phyloP scores from a whole-genome alignment of 78 protist genomes.

The Dictyostelium purpureum region DNA sequence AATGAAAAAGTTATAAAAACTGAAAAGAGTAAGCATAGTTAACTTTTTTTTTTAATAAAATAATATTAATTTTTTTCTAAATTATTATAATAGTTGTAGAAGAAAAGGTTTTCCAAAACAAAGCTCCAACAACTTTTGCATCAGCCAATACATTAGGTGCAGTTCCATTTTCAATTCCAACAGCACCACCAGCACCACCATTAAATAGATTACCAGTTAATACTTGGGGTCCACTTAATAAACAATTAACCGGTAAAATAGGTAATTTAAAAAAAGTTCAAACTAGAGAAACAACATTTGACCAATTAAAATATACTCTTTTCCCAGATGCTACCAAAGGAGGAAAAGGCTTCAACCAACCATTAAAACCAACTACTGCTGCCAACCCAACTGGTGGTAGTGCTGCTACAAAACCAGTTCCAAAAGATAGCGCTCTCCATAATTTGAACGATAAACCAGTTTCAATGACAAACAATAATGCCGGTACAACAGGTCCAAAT shows the following conservation, averaged over 20 bases:
- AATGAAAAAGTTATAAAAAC: constrained; percentile 21
- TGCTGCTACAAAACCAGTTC: neutral
- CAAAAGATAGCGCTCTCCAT: too few relatives aligned
- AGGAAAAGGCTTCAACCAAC: neutral
- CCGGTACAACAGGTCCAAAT: too few relatives aligned
- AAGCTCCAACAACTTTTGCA: neutral
- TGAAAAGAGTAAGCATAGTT: constrained; percentile 1
- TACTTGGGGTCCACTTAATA: neutral
- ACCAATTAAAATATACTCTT: too few relatives aligned
- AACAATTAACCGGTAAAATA: neutral
- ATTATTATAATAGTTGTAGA: neutral
- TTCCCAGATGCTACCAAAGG: neutral
- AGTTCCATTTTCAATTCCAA: constrained; percentile 3
- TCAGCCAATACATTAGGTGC: neutral
- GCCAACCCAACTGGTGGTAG: neutral
- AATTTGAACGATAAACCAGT: too few relatives aligned
- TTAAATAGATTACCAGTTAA: neutral
- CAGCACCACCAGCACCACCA: constrained; percentile 20
- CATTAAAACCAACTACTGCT: neutral
- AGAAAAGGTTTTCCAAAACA: neutral
- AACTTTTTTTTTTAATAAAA: neutral
- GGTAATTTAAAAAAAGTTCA: neutral
- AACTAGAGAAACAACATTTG: neutral
- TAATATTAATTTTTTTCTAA: neutral
- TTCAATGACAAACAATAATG: too few relatives aligned